Conservation (phyloP, 2,329 filamentous ascomycete genomes). For the Apiospora marii region DNA sequence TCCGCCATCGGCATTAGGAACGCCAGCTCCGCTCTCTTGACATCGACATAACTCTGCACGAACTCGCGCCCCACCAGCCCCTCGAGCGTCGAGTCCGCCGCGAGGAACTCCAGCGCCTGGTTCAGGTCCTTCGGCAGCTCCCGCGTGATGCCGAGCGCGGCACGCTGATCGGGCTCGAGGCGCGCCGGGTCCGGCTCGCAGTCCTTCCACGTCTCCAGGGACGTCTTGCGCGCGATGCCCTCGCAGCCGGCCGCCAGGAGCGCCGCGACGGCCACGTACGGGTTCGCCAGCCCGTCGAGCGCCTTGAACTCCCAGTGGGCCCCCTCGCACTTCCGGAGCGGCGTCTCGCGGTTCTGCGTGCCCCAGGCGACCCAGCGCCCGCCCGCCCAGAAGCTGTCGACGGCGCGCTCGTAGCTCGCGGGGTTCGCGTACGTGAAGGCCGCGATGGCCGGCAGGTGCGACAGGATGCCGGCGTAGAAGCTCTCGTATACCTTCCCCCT, state of each 20-base stretch:
- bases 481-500: constrained; percentile 58
- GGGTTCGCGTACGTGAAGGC: constrained; percentile 74
- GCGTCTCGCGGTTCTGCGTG: constrained; percentile 81
- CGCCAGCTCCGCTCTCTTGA: constrained; percentile 67
- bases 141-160: constrained; percentile 57
- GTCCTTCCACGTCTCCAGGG: constrained; percentile 58
- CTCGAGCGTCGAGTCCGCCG: constrained; percentile 54
- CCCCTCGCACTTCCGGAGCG: constrained; percentile 70
- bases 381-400: constrained; percentile 78
- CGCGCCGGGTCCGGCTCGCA: constrained; percentile 61
- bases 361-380: constrained; percentile 83
- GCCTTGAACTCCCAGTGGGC: constrained; percentile 82
- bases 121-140: constrained; percentile 62
- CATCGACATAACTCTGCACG: constrained; percentile 61
- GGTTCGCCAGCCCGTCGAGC: constrained; percentile 80
- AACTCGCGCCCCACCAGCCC: constrained; percentile 56
- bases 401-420: constrained; percentile 72
- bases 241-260: constrained; percentile 66
- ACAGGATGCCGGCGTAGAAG: constrained; percentile 77
- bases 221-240: constrained; percentile 55
- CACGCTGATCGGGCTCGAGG: constrained; percentile 55
- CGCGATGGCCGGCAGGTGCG: constrained; percentile 68
- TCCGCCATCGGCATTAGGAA: constrained; percentile 58
- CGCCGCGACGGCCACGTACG: constrained; percentile 73
- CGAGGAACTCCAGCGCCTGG: constrained; percentile 62